phyloP scores from a whole-genome alignment of 768 basidiomycete genomes.

The Leccinum subgranulosum region DNA sequence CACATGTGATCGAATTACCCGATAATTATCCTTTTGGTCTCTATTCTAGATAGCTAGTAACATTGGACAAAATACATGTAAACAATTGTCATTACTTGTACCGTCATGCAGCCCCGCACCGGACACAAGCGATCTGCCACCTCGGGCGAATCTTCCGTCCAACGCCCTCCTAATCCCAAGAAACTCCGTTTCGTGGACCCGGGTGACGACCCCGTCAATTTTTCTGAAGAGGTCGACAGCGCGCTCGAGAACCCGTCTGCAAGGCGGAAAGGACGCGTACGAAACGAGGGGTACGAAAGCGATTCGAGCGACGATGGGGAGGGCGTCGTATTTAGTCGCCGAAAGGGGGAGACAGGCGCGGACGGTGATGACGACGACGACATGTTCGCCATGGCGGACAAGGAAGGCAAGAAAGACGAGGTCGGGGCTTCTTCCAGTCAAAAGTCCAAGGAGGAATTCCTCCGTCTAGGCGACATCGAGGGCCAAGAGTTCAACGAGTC shows the following conservation, averaged over 20 bases:
- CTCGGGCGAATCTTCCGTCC: constrained; percentile 33
- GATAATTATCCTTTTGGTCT: background rate
- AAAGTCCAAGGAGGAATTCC: constrained; percentile 66
- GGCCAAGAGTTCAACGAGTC: constrained; percentile 79
- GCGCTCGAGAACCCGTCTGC: constrained; percentile 65
- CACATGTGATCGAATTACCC: background rate
- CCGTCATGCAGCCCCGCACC: constrained; percentile 36
- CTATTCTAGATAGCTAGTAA: background rate
- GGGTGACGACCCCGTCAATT: constrained; percentile 67
- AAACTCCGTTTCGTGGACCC: constrained; percentile 81
- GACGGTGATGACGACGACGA: constrained; percentile 77
- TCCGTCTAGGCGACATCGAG: constrained; percentile 92
- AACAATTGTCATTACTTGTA: constrained; percentile 8
- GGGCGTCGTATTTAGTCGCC: constrained; percentile 83
- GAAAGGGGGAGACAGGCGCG: constrained; percentile 57
- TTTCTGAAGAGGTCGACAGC: constrained; percentile 75
- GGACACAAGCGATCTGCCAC: constrained; percentile 43
- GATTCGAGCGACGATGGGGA: constrained; percentile 95
- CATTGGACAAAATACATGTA: constrained; percentile 21
- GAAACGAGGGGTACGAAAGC: constrained; percentile 87
- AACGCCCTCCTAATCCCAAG: constrained; percentile 40
- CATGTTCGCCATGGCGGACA: constrained; percentile 73
- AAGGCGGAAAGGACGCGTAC: constrained; percentile 69
- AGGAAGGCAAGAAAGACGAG: constrained; percentile 47
- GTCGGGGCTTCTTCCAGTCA: constrained; percentile 47